A percentile compares a stretch with the other conserved stretches of the same genome.
phyloP scores from a whole-genome alignment of 306 rosid genomes.

The Parietaria judaica region DNA sequence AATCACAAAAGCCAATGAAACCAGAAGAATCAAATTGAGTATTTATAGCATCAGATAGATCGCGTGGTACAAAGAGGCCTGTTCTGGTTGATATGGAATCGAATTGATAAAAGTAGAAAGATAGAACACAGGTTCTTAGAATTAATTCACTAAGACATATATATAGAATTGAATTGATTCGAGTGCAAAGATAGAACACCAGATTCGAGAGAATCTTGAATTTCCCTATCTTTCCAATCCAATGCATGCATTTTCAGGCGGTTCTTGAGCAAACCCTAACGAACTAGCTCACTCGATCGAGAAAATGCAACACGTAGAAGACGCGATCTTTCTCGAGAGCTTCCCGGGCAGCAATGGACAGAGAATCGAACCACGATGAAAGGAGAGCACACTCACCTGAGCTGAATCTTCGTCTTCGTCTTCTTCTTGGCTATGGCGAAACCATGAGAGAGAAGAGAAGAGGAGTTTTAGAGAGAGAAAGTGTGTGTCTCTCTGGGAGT shows the following conservation, averaged over 20 bases:
- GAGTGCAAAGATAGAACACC: neutral
- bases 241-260: conserved; percentile 14
- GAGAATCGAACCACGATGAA: conserved; percentile 1
- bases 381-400: conserved; percentile 18
- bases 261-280: neutral
- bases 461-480: conserved; percentile 15
- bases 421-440: conserved; percentile 8
- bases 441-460: conserved; percentile 38
- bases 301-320: neutral
- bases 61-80: too few species aligned
- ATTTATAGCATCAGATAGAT: too few species aligned
- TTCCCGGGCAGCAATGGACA: conserved; percentile 11
- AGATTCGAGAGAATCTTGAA: neutral
- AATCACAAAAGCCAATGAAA: too few species aligned
- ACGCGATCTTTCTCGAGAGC: conserved; percentile 1
- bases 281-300: neutral
- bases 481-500: conserved; percentile 21
- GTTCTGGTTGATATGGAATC: too few species aligned
- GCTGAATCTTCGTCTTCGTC: conserved; percentile 12
- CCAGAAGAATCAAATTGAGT: too few species aligned
- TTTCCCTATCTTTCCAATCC: neutral
- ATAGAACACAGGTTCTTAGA: too few species aligned
- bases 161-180: too few species aligned
- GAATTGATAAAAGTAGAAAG: too few species aligned
- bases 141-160: too few species aligned